phyloP scores from a whole-genome alignment of 495 filamentous ascomycete genomes.

The Tetracladium marchalianum region DNA sequence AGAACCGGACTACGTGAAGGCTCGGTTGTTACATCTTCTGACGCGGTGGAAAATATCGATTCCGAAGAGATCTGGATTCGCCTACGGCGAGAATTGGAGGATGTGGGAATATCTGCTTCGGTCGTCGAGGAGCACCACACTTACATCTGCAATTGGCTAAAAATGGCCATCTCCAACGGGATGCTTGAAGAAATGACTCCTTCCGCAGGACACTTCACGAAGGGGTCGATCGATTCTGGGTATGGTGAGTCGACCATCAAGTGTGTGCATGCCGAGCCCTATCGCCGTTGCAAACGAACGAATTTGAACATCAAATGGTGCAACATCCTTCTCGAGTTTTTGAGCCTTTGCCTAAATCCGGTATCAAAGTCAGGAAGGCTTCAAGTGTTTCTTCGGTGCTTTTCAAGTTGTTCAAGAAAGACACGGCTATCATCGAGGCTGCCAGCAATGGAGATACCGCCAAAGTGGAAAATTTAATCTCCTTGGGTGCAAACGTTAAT shows the following conservation, averaged over 20 bases:
- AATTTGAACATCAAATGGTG: no score
- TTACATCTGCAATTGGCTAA: constrained; percentile 24
- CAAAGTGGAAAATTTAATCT: constrained; percentile 17
- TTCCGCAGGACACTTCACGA: no score
- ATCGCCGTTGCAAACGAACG: no score
- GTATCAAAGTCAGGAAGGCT: constrained; percentile 21
- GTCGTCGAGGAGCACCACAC: constrained; percentile 24
- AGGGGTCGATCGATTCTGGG: no score
- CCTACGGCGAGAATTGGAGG: constrained; percentile 27
- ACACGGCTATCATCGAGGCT: constrained; percentile 21
- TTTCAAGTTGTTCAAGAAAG: constrained; percentile 16
- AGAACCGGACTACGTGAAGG: constrained; percentile 25
- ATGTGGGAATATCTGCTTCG: constrained; percentile 25
- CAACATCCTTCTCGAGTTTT: constrained; percentile 3
- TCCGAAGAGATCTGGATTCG: constrained; percentile 24
- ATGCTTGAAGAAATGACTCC: no score
- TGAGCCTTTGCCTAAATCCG: no score
- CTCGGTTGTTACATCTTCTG: constrained; percentile 20
- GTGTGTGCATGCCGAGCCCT: no score
- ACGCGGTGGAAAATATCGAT: constrained; percentile 23
- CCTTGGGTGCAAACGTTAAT: constrained; percentile 20
- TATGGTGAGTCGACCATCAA: no score
- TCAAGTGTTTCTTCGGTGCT: constrained; percentile 11
- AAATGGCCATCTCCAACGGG: constrained; percentile 16
- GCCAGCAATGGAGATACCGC: constrained; percentile 18